A percentile compares a stretch with the other conserved stretches of the same genome.
Evolutionary conservation across 73 alveolate genomes (phyloP).

Genomic region (Paramecium biaurelia): DNA sequence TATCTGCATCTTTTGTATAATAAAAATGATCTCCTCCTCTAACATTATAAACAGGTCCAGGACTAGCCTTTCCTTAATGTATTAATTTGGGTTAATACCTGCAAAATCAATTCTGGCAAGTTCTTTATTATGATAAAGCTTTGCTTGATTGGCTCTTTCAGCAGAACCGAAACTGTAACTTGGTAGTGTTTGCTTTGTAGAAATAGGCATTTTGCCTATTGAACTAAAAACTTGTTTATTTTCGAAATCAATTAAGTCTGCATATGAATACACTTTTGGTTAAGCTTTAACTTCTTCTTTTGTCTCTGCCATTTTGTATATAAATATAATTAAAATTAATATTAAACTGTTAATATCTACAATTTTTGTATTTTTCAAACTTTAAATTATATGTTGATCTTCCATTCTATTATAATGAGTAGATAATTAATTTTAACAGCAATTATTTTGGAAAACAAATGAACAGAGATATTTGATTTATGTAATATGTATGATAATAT

Average conservation of each 20-base stretch:
- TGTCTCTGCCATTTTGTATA: constrained; percentile 56
- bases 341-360: not conserved
- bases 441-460: not conserved
- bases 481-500: no score
- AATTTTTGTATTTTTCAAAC: no score
- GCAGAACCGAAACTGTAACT: constrained; percentile 65
- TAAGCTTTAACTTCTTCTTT: constrained; percentile 60
- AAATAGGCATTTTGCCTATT: constrained; percentile 59
- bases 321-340: not conserved
- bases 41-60: constrained; percentile 63
- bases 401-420: no score
- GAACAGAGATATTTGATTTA: no score
- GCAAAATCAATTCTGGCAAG: constrained; percentile 60
- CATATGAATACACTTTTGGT: constrained; percentile 59
- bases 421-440: no score
- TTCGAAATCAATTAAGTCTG: constrained; percentile 57
- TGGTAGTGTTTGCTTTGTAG: constrained; percentile 50
- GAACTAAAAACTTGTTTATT: constrained; percentile 36
- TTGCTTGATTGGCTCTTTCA: constrained; percentile 55
- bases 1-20: constrained; percentile 53
- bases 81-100: not conserved
- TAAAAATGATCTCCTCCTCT: constrained; percentile 60
- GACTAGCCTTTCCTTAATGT: constrained; percentile 53
- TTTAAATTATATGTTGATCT: no score
- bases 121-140: constrained; percentile 58